Base-by-base conservation (phyloP, 768 basidiomycete genomes). In the Leccinum rimulosum region DNA sequence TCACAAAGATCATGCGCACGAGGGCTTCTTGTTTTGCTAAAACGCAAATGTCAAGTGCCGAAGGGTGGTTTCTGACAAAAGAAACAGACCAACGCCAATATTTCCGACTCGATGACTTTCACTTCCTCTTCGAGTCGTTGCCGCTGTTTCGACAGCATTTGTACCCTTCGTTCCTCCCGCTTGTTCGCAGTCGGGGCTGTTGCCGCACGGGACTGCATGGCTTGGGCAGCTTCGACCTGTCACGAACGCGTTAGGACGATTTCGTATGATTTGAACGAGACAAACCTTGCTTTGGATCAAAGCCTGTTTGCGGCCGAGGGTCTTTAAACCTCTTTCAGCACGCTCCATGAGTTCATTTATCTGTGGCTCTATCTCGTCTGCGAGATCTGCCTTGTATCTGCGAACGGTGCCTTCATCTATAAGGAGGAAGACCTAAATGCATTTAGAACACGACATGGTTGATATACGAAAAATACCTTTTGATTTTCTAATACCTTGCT, bases 331-430 rank as follows among this genome's bases (percentile, higher is more conserved):
- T 65, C 83, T 84, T 66, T 91, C 86, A 1, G 89, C 86, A 25
- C 83, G 81, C 56, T 84, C 79, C 19, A 91, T 80, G 15, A 93
- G 82, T 62, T 93, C 89, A 50, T 79, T 83, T 19, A 93, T 87
- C 31, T 88, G 84, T 17, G 91, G 91, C 60, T 93, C 91, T 10
- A 93, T 84, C 69, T 92, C 91, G 54, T 90, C 88, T 1, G 83
- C 85, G 43, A 93, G 77, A 47, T 87, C 86, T 2, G 85, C 74
- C 67, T 92, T 91, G 75, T 93, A 91, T 71, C 76, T 80, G 55
- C 81, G 80, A n/a, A 92, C 81, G 0, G 85, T 88, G 12, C 77
- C 79, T 70, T 93, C 90, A 55, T 88, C 84, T 1, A 91, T 79
- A 10, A 93, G 81, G 17, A 89, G 74, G 68, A 89, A 93, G 0